A percentile compares a stretch with the other conserved stretches of the same genome.
Conservation (phyloP, 805 yeast species). For the Candida hispaniensis region DNA sequence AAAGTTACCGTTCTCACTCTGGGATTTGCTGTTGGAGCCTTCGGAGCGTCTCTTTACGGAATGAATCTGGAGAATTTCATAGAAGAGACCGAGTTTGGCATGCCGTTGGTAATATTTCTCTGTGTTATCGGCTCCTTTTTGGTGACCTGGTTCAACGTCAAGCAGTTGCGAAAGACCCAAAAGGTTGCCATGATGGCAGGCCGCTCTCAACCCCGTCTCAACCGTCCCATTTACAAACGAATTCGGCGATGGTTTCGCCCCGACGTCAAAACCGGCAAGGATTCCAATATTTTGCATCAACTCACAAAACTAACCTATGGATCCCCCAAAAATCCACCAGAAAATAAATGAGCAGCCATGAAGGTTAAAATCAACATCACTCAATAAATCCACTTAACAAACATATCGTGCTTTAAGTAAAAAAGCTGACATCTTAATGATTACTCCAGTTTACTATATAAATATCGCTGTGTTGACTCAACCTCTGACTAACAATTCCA, state of each 20-base stretch:
- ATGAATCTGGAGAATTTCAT: conserved; percentile 91
- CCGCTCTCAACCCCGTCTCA: neutral
- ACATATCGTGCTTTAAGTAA: neutral
- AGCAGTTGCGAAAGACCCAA: conserved; percentile 52
- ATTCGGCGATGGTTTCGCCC: neutral
- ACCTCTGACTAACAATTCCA: neutral
- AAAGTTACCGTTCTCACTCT: conserved; percentile 74
- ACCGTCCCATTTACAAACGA: neutral
- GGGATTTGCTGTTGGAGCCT: conserved; percentile 76
- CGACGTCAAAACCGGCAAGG: neutral
- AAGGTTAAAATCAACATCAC: neutral
- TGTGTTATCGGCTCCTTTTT: conserved; percentile 36
- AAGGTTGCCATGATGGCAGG: conserved; percentile 48
- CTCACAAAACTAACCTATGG: conserved; percentile 6
- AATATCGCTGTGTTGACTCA: neutral
- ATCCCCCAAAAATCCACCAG: neutral
- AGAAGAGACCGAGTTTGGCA: conserved; percentile 71
- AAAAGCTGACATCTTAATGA: neutral
- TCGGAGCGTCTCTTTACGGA: conserved; percentile 84
- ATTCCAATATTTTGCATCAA: conserved; percentile 10
- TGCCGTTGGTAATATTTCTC: conserved; percentile 39
- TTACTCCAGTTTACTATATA: too few relatives aligned
- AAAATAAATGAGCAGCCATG: neutral
- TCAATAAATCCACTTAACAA: conserved; percentile 6
- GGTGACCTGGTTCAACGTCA: conserved; percentile 45